A percentile compares a stretch with the other conserved stretches of the same genome.
Conservation (phyloP, 1,139 yeast species). For the Nakaseomyces delphensis region DNA sequence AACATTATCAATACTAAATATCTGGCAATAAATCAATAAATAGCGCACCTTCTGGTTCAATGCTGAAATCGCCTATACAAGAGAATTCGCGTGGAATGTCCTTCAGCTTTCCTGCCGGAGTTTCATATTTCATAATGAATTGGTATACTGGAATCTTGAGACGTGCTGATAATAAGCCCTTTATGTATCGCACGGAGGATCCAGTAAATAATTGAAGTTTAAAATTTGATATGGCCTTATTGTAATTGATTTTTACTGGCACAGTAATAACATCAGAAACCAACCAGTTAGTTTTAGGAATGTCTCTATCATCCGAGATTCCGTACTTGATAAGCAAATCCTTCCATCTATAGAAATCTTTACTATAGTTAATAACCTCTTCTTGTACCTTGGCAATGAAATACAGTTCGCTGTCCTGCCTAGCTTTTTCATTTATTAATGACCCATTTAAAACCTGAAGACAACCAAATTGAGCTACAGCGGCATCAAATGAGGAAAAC, state of each 20-base stretch:
- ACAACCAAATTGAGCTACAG: slow-evolving; percentile 43
- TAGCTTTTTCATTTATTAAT: slow-evolving; percentile 37
- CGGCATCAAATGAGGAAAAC: slow-evolving; percentile 20
- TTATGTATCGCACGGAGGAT: neutral
- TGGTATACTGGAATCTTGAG: neutral
- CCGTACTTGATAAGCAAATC: slow-evolving; percentile 16
- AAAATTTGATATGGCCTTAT: neutral
- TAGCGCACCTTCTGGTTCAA: neutral
- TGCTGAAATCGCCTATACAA: neutral
- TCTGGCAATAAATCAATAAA: neutral
- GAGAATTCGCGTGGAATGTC: neutral
- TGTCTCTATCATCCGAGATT: neutral
- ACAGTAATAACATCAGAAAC: neutral
- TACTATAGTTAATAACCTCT: slow-evolving; percentile 30
- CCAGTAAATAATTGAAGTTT: neutral
- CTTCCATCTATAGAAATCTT: slow-evolving; percentile 14
- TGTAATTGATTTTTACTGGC: neutral
- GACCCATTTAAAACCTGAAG: slow-evolving; percentile 51
- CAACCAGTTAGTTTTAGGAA: neutral
- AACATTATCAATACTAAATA: too few species aligned
- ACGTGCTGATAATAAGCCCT: neutral
- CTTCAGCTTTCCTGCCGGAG: neutral
- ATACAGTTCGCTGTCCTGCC: slow-evolving; percentile 55
- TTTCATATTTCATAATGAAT: neutral
- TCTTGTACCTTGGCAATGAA: slow-evolving; percentile 46